Percentiles rank a stretch among this genome's conserved stretches.
Conservation (phyloP, 495 filamentous ascomycete species). For the Penicillium daleae region DNA sequence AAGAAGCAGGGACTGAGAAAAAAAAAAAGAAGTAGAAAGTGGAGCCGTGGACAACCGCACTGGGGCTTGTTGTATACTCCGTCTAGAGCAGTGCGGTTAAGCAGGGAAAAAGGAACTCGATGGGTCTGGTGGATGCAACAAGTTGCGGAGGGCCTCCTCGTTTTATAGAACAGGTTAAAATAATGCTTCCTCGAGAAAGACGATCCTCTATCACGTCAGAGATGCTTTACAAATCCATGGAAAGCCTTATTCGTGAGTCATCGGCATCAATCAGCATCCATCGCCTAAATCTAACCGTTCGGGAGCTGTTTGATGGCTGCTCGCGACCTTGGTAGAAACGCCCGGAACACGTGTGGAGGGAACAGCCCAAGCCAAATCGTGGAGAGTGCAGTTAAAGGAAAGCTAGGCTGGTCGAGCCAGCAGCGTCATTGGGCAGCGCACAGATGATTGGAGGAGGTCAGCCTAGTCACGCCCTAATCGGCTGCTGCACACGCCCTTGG, state of each 20-base stretch:
- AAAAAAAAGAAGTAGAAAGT: slow-evolving; percentile 28
- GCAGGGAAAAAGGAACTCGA: not conserved
- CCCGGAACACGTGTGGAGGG: slow-evolving; percentile 1
- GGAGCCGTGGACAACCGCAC: slow-evolving; percentile 36
- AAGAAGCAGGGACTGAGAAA: not conserved
- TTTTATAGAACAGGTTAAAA: slow-evolving; percentile 17
- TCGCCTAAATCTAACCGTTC: slow-evolving; percentile 2
- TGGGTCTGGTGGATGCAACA: not conserved
- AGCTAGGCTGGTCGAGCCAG: not conserved
- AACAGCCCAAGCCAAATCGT: not conserved
- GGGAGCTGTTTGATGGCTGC: not conserved
- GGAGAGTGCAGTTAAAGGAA: slow-evolving; percentile 1
- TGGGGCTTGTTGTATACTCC: slow-evolving; percentile 6
- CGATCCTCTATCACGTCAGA: slow-evolving; percentile 2
- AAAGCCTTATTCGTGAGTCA: slow-evolving; percentile 4
- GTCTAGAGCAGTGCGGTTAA: not conserved
- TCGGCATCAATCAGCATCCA: not conserved
- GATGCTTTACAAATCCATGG: slow-evolving; percentile 16
- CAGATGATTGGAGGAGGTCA: slow-evolving; percentile 16
- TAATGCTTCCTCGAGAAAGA: not conserved
- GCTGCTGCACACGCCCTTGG: slow-evolving; percentile 32
- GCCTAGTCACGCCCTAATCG: slow-evolving; percentile 8
- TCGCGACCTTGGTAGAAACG: not conserved
- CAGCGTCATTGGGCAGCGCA: not conserved
- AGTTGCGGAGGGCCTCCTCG: slow-evolving; percentile 16